Evolutionary conservation across 768 basidiomycete genomes (phyloP).

Genomic region (Tephrocybe sp.): DNA sequence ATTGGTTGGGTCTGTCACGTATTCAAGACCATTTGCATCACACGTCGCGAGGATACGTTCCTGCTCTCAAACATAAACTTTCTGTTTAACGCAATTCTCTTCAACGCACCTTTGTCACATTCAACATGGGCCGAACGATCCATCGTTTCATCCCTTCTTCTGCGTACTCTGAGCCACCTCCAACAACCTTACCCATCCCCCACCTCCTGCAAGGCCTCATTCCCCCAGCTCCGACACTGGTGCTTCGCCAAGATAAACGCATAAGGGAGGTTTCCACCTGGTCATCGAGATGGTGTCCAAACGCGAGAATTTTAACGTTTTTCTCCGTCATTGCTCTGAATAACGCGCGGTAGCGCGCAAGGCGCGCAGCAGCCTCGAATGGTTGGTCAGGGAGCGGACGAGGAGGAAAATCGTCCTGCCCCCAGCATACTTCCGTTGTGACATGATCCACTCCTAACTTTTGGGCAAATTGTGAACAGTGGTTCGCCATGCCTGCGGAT

Average conservation of each 20-base stretch:
- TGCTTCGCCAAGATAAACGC: conserved; percentile 61
- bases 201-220: conserved; percentile 70
- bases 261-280: conserved; percentile 82
- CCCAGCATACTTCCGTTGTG: conserved; percentile 58
- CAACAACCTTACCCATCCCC: conserved; percentile 65
- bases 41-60: conserved; percentile 83
- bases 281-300: conserved; percentile 82
- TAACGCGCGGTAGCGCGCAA: conserved; percentile 55
- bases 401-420: conserved; percentile 45
- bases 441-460: conserved; percentile 46
- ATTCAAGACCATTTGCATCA: conserved; percentile 56
- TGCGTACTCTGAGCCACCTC: conserved; percentile 39
- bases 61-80: conserved; percentile 33
- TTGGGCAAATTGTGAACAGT: conserved; percentile 42
- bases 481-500: conserved; percentile 55
- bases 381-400: conserved; percentile 37
- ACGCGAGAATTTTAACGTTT: conserved; percentile 46
- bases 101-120: conserved; percentile 60
- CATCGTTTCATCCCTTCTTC: conserved; percentile 62
- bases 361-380: conserved; percentile 59
- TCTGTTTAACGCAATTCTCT: background rate
- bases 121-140: conserved; percentile 71
- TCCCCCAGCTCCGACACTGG: conserved; percentile 57
- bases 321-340: conserved; percentile 34
- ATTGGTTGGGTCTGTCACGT: conserved; percentile 70